These are phyloP conservation scores for Mallotus japonicus DNA, from an alignment of 441 rosid species.

Conservation along the genomic window DNA sequence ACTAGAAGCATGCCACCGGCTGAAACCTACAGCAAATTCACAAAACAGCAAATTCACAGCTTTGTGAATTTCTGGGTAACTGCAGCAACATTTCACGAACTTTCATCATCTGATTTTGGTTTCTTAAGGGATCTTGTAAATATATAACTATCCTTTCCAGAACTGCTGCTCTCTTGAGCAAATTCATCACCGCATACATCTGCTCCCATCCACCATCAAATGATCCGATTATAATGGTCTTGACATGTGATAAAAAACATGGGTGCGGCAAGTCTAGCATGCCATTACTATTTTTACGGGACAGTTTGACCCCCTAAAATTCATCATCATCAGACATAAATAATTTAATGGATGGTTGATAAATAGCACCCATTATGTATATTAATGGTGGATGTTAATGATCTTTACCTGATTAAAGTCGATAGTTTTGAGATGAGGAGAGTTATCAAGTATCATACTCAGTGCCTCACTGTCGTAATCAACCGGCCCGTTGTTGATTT, in stretches of 20 bases:
- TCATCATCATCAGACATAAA: neutral
- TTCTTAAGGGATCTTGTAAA: neutral
- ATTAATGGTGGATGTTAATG: neutral
- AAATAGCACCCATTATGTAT: neutral
- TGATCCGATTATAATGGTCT: too few species aligned
- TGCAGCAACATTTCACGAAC: too few species aligned
- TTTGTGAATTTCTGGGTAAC: too few species aligned
- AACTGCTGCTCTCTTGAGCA: neutral
- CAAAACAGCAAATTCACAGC: too few species aligned
- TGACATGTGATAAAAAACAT: neutral
- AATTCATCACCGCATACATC: neutral
- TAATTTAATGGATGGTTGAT: too few species aligned
- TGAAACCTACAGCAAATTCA: too few species aligned
- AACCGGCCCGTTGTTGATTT: neutral
- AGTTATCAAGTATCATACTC: neutral
- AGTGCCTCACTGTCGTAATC: neutral
- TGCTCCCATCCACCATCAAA: too few species aligned
- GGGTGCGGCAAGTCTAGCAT: neutral
- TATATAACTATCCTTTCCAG: neutral
- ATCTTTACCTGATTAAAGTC: neutral
- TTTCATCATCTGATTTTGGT: too few species aligned
- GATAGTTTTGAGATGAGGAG: conserved; percentile 6
- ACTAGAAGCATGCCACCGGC: too few species aligned
- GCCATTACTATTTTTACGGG: neutral
- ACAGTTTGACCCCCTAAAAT: neutral